Evolutionary conservation across 768 basidiomycete genomes (phyloP).

Genomic region (Podaxis sp.): DNA sequence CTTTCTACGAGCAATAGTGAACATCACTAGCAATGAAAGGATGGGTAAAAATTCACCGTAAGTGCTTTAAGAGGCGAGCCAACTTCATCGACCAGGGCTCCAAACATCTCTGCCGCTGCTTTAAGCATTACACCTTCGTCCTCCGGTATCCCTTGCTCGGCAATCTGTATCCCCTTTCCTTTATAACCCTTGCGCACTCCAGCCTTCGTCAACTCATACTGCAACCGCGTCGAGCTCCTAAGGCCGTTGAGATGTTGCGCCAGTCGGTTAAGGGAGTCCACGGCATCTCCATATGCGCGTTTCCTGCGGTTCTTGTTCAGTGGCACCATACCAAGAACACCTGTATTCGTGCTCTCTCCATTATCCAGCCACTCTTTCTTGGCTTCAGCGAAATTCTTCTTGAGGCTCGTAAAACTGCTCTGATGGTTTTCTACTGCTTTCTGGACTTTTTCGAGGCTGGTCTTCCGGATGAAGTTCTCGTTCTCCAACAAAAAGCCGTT

Average conservation of each 20-base stretch:
- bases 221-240: slow-evolving; percentile 76
- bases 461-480: slow-evolving; percentile 42
- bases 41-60: slow-evolving; percentile 43
- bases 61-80: slow-evolving; percentile 73
- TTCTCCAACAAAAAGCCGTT: slow-evolving; percentile 82
- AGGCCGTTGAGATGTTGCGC: slow-evolving; percentile 94
- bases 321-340: slow-evolving; percentile 11
- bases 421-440: slow-evolving; percentile 84
- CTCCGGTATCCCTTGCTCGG: slow-evolving; percentile 13
- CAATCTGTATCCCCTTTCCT: slow-evolving; percentile 11
- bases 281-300: slow-evolving; percentile 79
- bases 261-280: slow-evolving; percentile 81
- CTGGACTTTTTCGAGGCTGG: slow-evolving; percentile 61
- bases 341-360: slow-evolving; percentile 14
- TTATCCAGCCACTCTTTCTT: slow-evolving; percentile 70
- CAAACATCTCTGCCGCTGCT: slow-evolving; percentile 71
- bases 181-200: slow-evolving; percentile 24
- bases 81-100: slow-evolving; percentile 73
- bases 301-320: slow-evolving; percentile 26
- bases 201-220: slow-evolving; percentile 76
- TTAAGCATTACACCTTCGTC: slow-evolving; percentile 43
- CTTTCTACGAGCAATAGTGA: slow-evolving; percentile 34
- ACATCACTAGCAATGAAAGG: not conserved
- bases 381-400: slow-evolving; percentile 83
- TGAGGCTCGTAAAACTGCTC: slow-evolving; percentile 83